These are phyloP conservation scores for Boletus edulis DNA, from an alignment of 768 basidiomycete genomes.

Conservation along the genomic window DNA sequence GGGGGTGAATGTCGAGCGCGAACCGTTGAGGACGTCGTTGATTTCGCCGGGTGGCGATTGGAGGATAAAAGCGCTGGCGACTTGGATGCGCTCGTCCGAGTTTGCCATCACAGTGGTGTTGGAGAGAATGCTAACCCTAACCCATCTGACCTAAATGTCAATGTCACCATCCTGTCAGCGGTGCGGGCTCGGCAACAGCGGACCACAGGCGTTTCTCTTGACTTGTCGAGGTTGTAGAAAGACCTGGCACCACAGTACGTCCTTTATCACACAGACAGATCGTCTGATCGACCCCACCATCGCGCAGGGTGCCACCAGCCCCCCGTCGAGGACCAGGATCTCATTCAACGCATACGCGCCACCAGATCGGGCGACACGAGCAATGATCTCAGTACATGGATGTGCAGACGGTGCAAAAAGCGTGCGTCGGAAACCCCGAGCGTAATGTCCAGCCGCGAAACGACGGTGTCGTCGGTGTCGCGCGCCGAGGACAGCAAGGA, in stretches of 20 bases:
- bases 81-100: slow-evolving; percentile 58
- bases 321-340: slow-evolving; percentile 25
- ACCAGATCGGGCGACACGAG: slow-evolving; percentile 22
- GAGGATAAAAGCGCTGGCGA: slow-evolving; percentile 75
- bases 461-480: slow-evolving; percentile 7
- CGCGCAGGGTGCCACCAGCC: slow-evolving; percentile 33
- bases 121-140: slow-evolving; percentile 24
- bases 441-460: slow-evolving; percentile 4
- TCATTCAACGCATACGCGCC: slow-evolving; percentile 24
- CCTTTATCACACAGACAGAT: not conserved
- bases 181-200: slow-evolving; percentile 24
- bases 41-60: slow-evolving; percentile 96
- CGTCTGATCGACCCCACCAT: not conserved
- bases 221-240: slow-evolving; percentile 33
- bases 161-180: slow-evolving; percentile 17
- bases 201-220: slow-evolving; percentile 32
- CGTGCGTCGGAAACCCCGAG: not conserved
- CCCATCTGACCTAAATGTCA: not conserved
- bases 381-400: slow-evolving; percentile 26
- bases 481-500: not conserved
- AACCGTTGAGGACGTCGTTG: slow-evolving; percentile 93
- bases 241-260: slow-evolving; percentile 35
- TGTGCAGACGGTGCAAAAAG: slow-evolving; percentile 32
- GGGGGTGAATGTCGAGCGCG: slow-evolving; percentile 2
- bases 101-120: slow-evolving; percentile 54